phyloP scores from a whole-genome alignment of 1,284 basidiomycete species.

The Testicularia cyperi region DNA sequence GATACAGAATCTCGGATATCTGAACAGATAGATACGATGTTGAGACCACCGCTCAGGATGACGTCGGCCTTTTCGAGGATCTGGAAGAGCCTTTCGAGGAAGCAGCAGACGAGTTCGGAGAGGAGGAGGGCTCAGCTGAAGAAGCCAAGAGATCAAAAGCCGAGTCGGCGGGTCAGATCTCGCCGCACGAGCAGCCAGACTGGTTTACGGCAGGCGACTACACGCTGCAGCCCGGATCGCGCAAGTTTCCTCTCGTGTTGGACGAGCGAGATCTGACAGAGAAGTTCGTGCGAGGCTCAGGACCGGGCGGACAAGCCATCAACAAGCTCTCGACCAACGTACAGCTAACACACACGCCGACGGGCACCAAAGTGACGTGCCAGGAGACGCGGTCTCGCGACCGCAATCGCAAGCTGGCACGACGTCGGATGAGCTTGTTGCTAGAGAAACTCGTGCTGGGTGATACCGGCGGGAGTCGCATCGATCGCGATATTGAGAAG shows the following conservation, averaged over 20 bases:
- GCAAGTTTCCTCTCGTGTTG: constrained; percentile 49
- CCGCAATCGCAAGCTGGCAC: constrained; percentile 46
- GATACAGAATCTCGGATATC: constrained; percentile 1
- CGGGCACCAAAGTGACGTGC: constrained; percentile 47
- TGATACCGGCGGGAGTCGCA: constrained; percentile 21
- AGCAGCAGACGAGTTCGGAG: too few species aligned
- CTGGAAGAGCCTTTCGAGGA: too few species aligned
- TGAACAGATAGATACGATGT: constrained; percentile 22
- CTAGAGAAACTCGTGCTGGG: constrained; percentile 43
- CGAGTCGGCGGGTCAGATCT: too few species aligned
- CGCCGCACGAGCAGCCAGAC: constrained; percentile 28
- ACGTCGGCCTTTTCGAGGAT: constrained; percentile 3
- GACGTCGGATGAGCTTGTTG: constrained; percentile 41
- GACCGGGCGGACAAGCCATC: constrained; percentile 58
- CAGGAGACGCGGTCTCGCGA: constrained; percentile 48
- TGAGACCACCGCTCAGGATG: not conserved
- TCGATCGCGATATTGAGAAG: constrained; percentile 42
- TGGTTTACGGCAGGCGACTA: constrained; percentile 49
- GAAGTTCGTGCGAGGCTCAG: constrained; percentile 55
- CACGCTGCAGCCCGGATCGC: constrained; percentile 32
- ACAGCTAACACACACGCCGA: constrained; percentile 47
- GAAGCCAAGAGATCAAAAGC: too few species aligned
- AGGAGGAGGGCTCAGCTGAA: too few species aligned
- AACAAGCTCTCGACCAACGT: constrained; percentile 56
- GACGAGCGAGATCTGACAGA: constrained; percentile 51